Percentiles rank a stretch among this genome's conserved stretches.
Conservation (phyloP, 495 filamentous ascomycete genomes). For the Corynascus novoguineensis region DNA sequence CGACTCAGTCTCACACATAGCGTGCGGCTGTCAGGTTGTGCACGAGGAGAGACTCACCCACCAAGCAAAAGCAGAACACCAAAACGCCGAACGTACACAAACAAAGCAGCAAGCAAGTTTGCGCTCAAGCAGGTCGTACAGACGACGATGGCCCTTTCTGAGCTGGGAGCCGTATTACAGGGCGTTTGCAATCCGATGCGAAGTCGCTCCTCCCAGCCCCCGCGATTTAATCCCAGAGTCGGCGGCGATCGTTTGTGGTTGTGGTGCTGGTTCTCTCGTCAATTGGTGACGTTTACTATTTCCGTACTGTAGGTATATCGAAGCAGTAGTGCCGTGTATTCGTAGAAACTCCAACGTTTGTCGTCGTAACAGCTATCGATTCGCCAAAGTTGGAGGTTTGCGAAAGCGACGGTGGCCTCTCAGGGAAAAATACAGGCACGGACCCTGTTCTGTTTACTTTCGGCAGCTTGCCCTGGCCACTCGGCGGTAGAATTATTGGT, state of each 20-base stretch:
- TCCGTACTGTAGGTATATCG: constrained; percentile 12
- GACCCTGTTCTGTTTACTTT: constrained; percentile 30
- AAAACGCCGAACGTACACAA: constrained; percentile 22
- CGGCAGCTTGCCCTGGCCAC: constrained; percentile 12
- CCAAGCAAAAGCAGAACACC: constrained; percentile 16
- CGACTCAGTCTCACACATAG: not conserved
- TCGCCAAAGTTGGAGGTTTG: not conserved
- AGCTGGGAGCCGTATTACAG: not conserved
- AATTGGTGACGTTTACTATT: constrained; percentile 8
- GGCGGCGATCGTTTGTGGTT: not conserved
- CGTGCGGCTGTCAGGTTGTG: not conserved
- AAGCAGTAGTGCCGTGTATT: not conserved
- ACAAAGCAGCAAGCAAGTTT: constrained; percentile 9
- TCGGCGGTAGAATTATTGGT: constrained; percentile 11
- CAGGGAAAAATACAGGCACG: constrained; percentile 15
- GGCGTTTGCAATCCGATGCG: not conserved
- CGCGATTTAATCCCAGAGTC: constrained; percentile 3
- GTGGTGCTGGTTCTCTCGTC: too few relatives aligned
- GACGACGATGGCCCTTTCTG: not conserved
- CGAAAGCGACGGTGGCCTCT: constrained; percentile 16
- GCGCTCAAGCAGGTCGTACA: constrained; percentile 9
- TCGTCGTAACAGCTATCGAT: not conserved
- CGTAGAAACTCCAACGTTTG: too few relatives aligned
- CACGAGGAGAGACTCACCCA: constrained; percentile 6
- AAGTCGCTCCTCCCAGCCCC: constrained; percentile 13